Conservation (phyloP, 805 yeast genomes). For the Pichia californica region DNA sequence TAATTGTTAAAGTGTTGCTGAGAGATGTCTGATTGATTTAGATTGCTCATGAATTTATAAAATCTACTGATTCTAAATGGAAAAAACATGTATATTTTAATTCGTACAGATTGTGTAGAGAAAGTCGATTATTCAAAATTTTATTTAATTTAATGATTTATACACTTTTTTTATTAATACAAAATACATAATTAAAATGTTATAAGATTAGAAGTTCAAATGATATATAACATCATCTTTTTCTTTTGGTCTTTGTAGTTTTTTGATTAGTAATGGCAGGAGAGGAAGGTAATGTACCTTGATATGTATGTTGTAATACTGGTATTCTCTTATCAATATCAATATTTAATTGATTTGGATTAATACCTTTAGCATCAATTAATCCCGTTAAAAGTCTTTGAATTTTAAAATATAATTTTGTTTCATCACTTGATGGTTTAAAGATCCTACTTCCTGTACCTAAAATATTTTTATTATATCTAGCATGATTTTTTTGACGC, state of each 20-base stretch:
- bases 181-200: too few relatives aligned
- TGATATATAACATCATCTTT: too few relatives aligned
- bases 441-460: conserved; percentile 17
- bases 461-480: conserved; percentile 11
- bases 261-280: conserved; percentile 8
- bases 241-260: conserved; percentile 6
- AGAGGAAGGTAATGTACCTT: conserved; percentile 73
- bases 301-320: conserved; percentile 62
- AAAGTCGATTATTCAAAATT: too few relatives aligned
- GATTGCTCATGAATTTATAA: too few relatives aligned
- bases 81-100: too few relatives aligned
- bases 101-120: too few relatives aligned
- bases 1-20: too few relatives aligned
- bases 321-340: conserved; percentile 46
- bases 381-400: conserved; percentile 40
- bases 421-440: conserved; percentile 40
- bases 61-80: too few relatives aligned
- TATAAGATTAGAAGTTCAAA: too few relatives aligned
- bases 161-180: too few relatives aligned
- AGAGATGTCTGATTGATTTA: too few relatives aligned
- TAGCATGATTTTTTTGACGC: conserved; percentile 8
- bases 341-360: conserved; percentile 30
- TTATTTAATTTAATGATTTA: too few relatives aligned
- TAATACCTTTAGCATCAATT: conserved; percentile 22
- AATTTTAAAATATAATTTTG: conserved; percentile 34